phyloP scores from a whole-genome alignment of 2,329 filamentous ascomycete genomes.

The Chlorencoelia australis region DNA sequence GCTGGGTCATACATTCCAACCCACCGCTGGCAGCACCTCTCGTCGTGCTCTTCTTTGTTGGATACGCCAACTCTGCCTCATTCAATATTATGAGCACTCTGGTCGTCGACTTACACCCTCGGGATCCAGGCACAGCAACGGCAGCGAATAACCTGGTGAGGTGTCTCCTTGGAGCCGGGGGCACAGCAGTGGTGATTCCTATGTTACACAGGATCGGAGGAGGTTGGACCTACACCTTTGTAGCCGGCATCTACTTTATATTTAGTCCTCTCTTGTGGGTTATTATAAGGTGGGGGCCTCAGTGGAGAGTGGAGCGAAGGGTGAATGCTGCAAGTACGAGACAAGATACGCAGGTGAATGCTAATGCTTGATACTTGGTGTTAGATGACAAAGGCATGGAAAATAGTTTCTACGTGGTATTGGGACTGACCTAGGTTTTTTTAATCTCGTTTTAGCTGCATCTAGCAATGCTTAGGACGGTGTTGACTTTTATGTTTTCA shows the following conservation, averaged over 20 bases:
- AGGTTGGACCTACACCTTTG: constrained; percentile 42
- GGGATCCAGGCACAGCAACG: constrained; percentile 5
- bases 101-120: constrained; percentile 11
- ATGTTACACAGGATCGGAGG: constrained; percentile 41
- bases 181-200: constrained; percentile 34
- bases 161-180: constrained; percentile 7
- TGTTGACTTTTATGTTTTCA: no score
- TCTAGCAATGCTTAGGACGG: no score
- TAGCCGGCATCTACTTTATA: constrained; percentile 34
- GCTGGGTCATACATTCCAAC: constrained; percentile 9
- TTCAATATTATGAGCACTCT: constrained; percentile 10
- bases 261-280: constrained; percentile 32
- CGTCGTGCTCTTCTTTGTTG: constrained; percentile 15
- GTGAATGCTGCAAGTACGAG: no score
- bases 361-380: no score
- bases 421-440: no score
- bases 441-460: no score
- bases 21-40: constrained; percentile 7
- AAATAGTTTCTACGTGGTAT: no score
- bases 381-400: no score
- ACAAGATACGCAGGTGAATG: no score
- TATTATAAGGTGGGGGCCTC: constrained; percentile 34
- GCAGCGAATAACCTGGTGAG: constrained; percentile 10
- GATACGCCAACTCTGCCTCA: constrained; percentile 22
- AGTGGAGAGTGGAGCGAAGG: constrained; percentile 35